Evolutionary conservation across 148 eudicot species (phyloP), one percentile per base, ranked within the genome.

Genomic region (Agrostemma githago): DNA sequence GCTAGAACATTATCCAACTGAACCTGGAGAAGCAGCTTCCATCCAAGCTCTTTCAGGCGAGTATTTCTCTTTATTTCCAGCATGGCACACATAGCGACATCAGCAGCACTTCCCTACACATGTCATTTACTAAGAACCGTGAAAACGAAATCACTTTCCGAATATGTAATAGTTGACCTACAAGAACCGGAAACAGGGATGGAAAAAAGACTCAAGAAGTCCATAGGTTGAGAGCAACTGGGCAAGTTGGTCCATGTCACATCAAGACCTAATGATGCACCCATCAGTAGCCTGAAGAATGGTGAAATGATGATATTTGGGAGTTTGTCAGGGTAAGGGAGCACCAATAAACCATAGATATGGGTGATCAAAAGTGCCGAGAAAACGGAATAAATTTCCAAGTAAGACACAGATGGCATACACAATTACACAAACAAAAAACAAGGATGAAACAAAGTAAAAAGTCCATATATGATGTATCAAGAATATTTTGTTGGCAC

Each of bases 1-100:
- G 7, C 2, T 12, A 16, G 17, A 16, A 48, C 62, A 64, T 57
- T 66, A 51, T 51, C 10, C n/a, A 75, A 74, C 64, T 38, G 73
- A 65, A 92, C 98, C 96, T 95, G 99, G 78, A 95, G 79, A 82
- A 95, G 91, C 41, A 95, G 85, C 78, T 63, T 90, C 97, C 96
- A 95, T 38, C 99, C 99, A 59, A 95, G 94, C 76, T 90, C 90
- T 86, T 81, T 88, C 62, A 95, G 77, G 19, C 89, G 92, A 5
- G 66, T 73, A 68, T 90, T 92, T 79, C 81, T 82, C 48, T 83
- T 80, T 63, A 95, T 95, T 81, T 89, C 92, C 76, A 95, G 84
- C 99, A 95, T 95, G 76, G 96, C 99, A 73, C 99, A 95, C 99
- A 92, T 95, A 66, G 99, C 99, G 42, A 95, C 99, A 86, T 95